Evolutionary conservation across 352 stramenopile genomes (phyloP).

Genomic region (Phytophthora idaei): DNA sequence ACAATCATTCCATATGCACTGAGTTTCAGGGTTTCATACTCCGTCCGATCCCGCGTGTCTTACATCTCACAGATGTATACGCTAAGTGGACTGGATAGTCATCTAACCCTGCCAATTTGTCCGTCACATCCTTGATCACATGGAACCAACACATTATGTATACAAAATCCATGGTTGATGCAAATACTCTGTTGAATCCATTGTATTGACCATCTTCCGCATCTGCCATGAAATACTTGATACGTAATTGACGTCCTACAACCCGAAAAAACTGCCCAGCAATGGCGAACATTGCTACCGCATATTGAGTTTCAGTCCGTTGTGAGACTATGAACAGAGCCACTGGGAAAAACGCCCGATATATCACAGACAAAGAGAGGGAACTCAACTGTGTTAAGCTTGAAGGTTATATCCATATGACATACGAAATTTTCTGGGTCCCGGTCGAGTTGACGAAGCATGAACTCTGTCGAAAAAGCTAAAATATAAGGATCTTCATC

Average conservation of each 20-base stretch:
- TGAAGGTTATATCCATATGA: not conserved
- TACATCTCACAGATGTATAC: not conserved
- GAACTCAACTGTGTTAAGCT: not conserved
- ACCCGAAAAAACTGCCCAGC: not conserved
- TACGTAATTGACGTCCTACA: not conserved
- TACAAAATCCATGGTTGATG: not conserved
- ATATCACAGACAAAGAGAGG: not conserved
- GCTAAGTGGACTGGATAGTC: not conserved
- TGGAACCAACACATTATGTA: not conserved
- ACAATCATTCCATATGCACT: not conserved
- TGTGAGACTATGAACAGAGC: not conserved
- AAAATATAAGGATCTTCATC: not conserved
- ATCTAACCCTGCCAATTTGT: not conserved
- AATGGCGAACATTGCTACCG: not conserved
- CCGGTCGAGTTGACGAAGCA: not conserved
- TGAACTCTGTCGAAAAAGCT: not conserved
- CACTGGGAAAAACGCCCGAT: not conserved
- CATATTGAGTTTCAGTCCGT: not conserved
- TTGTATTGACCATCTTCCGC: not conserved
- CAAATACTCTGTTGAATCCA: not conserved
- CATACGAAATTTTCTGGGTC: not conserved
- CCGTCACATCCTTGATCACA: not conserved
- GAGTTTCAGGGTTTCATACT: not conserved
- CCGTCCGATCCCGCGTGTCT: not conserved
- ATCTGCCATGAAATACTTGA: not conserved